Conservation (phyloP, 78 protist genomes). For the Carpediemonas membranifera region DNA sequence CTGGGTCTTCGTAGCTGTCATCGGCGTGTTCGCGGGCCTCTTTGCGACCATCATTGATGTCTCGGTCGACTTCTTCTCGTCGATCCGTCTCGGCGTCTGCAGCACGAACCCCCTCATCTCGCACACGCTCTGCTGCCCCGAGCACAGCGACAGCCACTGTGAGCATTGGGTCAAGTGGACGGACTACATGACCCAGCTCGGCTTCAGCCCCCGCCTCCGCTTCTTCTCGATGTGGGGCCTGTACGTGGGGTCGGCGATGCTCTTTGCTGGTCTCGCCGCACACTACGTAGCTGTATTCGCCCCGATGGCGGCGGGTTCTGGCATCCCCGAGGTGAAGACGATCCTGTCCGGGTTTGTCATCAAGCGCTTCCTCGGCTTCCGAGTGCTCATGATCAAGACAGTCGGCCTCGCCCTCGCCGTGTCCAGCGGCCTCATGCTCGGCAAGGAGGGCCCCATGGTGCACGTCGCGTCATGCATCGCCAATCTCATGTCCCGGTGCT, state of each 20-base stretch:
- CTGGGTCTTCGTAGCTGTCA: no score
- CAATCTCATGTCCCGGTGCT: slow-evolving; percentile 7
- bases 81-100: background rate
- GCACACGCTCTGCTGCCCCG: background rate
- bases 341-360: slow-evolving; percentile 26
- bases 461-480: slow-evolving; percentile 30
- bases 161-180: background rate
- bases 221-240: background rate
- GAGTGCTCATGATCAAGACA: slow-evolving; percentile 20
- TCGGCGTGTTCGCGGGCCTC: no score
- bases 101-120: background rate
- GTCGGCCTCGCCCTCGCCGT: slow-evolving; percentile 31
- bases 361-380: slow-evolving; percentile 11
- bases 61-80: background rate
- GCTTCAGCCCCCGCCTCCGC: background rate
- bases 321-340: slow-evolving; percentile 49
- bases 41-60: slow-evolving; percentile 10
- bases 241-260: background rate
- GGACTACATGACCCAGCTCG: background rate
- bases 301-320: slow-evolving; percentile 39
- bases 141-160: background rate
- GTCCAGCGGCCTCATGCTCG: slow-evolving; percentile 61
- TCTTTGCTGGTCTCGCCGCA: slow-evolving; percentile 4
- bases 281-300: background rate
- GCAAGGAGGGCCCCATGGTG: slow-evolving; percentile 80